Evolutionary conservation across 2,329 filamentous ascomycete genomes (phyloP).

Genomic region (Shiraia bambusicola): DNA sequence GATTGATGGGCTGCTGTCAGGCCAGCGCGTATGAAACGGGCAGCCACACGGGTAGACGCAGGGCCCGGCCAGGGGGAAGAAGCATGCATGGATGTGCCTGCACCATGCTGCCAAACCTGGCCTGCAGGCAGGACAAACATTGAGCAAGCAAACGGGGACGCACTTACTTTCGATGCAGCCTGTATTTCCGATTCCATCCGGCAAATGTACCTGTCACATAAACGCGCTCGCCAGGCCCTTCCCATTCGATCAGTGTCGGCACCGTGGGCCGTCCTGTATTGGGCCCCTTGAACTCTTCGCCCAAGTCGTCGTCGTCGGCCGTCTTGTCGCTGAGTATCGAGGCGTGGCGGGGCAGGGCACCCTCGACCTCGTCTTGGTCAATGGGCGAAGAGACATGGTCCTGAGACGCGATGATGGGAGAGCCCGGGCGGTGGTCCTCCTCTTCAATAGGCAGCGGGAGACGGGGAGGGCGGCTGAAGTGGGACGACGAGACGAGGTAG

Average conservation of each 20-base stretch:
- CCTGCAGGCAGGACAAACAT: constrained; percentile 26
- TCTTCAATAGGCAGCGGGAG: constrained; percentile 92
- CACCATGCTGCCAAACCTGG: constrained; percentile 14
- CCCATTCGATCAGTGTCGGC: constrained; percentile 84
- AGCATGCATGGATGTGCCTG: constrained; percentile 2
- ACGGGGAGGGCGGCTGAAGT: constrained; percentile 73
- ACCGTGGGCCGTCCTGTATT: constrained; percentile 73
- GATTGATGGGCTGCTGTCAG: constrained; percentile 28
- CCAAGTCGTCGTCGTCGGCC: constrained; percentile 65
- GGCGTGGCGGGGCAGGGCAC: constrained; percentile 56
- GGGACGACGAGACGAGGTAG: constrained; percentile 43
- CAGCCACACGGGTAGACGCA: constrained; percentile 28
- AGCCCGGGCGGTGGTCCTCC: constrained; percentile 84
- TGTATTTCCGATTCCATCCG: constrained; percentile 93
- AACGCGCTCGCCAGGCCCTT: constrained; percentile 77
- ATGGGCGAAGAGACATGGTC: constrained; percentile 56
- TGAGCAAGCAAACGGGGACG: no score
- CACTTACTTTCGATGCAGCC: constrained; percentile 78
- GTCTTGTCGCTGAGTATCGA: constrained; percentile 58
- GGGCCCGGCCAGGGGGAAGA: constrained; percentile 10
- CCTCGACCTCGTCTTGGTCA: constrained; percentile 49
- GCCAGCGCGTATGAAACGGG: constrained; percentile 9
- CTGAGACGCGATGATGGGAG: constrained; percentile 77
- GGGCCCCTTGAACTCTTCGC: constrained; percentile 66
- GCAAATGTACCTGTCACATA: constrained; percentile 98